Base-by-base conservation (phyloP, 306 rosid genomes). In the Vachellia pachyceras region DNA sequence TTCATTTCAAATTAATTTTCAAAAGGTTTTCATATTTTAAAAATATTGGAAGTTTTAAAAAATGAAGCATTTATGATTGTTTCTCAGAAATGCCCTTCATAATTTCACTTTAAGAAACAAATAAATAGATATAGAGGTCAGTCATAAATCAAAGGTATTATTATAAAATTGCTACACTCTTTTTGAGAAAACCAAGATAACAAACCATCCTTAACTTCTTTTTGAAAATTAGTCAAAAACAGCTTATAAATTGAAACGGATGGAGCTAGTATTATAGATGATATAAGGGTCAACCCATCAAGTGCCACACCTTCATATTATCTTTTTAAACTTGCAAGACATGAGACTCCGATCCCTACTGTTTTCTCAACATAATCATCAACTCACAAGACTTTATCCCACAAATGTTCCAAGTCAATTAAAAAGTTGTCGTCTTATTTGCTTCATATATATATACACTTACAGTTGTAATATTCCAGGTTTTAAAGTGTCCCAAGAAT, bases 311-410 rank as follows among this genome's bases (percentile, higher is more conserved):
- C 47, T 69, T 69, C 73, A 4, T 80, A 58, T 20, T 18, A 15
- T 72, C 18, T 67, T 75, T n/a, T 57, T 75, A 10, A 75, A 47
- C 52, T 55, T 66, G 69, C 10, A 50, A 81, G 68, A 18, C 18
- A 33, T 74, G 61, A 54, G 46, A 63, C 58, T 61, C n/a, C n/a
- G n/a, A n/a, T 69, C 37, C 3, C 54, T 36, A n/a, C 37, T 2
- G 54, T 36, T 14, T n/a, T 15, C 14, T 65, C 50, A 65, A 68
- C 40, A 54, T 23, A 47, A 50, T 33, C 69, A 41, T 67, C 40
- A 50, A 40, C 10, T 23, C 18, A 74, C 29, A 23, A 52, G 80
- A 42, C 61, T 22, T 9, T 39, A 5, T 67, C 18, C 42, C 42
- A 33, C 46, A 36, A 17, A 8, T 17, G 18, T 41, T 41, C 50